Evolutionary conservation across 768 basidiomycete species (phyloP).

Genomic region (Mycena filopes): DNA sequence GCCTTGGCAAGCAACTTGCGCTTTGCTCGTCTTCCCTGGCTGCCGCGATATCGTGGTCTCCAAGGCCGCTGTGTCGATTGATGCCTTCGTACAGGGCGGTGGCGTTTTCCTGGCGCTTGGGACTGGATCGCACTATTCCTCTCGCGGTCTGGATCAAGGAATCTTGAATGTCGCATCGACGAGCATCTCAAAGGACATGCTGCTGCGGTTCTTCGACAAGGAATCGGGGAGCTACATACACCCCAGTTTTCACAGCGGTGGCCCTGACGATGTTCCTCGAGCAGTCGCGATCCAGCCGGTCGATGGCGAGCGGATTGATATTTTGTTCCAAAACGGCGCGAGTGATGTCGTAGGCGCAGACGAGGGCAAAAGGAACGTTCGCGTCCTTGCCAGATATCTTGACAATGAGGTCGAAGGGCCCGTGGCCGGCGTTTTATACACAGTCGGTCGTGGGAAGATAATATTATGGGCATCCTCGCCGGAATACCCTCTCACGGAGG

Average conservation of each 20-base stretch:
- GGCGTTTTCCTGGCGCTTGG: slow-evolving; percentile 78
- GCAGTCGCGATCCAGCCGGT: slow-evolving; percentile 33
- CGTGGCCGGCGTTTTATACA: slow-evolving; percentile 46
- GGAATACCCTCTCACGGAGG: slow-evolving; percentile 62
- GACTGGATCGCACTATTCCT: slow-evolving; percentile 59
- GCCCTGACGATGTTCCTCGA: slow-evolving; percentile 23
- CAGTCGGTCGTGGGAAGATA: slow-evolving; percentile 59
- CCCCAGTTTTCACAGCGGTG: slow-evolving; percentile 36
- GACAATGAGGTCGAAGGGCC: slow-evolving; percentile 33
- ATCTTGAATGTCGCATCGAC: slow-evolving; percentile 50
- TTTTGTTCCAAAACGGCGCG: slow-evolving; percentile 41
- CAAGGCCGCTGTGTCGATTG: slow-evolving; percentile 57
- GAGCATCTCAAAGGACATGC: slow-evolving; percentile 40
- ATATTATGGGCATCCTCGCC: slow-evolving; percentile 67
- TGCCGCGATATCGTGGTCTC: slow-evolving; percentile 56
- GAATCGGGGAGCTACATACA: slow-evolving; percentile 45
- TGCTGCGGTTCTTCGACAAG: slow-evolving; percentile 50
- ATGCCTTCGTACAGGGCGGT: slow-evolving; percentile 70
- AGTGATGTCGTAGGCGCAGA: slow-evolving; percentile 45
- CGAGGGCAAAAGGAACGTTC: slow-evolving; percentile 34
- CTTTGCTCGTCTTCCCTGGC: slow-evolving; percentile 83
- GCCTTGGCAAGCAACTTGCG: slow-evolving; percentile 83
- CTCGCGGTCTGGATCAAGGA: slow-evolving; percentile 49
- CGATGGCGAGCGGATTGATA: slow-evolving; percentile 40
- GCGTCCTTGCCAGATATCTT: slow-evolving; percentile 46